Percentiles rank a stretch among this genome's conserved stretches.
Evolutionary conservation across 305 asterid genomes (phyloP).

Genomic region (Lippia alba): DNA sequence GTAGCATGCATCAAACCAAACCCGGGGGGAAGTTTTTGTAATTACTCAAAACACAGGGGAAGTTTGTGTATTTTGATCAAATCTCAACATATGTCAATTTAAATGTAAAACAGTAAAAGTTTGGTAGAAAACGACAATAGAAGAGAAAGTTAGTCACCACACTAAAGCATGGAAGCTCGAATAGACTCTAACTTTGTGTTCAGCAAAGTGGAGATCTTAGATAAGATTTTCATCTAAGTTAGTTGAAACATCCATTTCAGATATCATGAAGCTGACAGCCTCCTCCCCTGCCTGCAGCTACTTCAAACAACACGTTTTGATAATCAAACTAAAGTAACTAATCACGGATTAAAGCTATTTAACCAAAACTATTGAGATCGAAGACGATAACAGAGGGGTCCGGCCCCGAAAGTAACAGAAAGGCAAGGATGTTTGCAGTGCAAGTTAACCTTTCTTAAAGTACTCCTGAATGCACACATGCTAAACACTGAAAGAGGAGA

Average conservation of each 20-base stretch:
- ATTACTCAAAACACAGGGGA: too few relatives aligned
- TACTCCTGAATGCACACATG: not conserved
- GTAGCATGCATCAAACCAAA: too few relatives aligned
- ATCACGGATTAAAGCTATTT: constrained; percentile 22
- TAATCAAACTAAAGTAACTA: constrained; percentile 33
- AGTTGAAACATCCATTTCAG: constrained; percentile 42
- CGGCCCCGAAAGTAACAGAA: not conserved
- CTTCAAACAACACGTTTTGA: constrained; percentile 2
- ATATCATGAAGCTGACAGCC: not conserved
- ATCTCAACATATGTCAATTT: too few relatives aligned
- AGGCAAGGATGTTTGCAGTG: too few relatives aligned
- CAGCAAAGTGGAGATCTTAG: too few relatives aligned
- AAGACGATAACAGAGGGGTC: constrained; percentile 40
- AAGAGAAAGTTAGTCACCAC: not conserved
- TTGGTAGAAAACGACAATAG: not conserved
- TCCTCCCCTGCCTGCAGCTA: too few relatives aligned
- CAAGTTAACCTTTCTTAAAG: not conserved
- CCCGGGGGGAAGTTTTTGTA: too few relatives aligned
- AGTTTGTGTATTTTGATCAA: too few relatives aligned
- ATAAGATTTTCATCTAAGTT: constrained; percentile 20
- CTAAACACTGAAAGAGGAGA: constrained; percentile 11
- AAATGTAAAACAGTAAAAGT: not conserved
- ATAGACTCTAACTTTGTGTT: not conserved
- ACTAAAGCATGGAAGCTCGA: not conserved
- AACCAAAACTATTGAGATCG: constrained; percentile 15